Evolutionary conservation across 139 green algal genomes (phyloP).

Genomic region (Closterium sp.): DNA sequence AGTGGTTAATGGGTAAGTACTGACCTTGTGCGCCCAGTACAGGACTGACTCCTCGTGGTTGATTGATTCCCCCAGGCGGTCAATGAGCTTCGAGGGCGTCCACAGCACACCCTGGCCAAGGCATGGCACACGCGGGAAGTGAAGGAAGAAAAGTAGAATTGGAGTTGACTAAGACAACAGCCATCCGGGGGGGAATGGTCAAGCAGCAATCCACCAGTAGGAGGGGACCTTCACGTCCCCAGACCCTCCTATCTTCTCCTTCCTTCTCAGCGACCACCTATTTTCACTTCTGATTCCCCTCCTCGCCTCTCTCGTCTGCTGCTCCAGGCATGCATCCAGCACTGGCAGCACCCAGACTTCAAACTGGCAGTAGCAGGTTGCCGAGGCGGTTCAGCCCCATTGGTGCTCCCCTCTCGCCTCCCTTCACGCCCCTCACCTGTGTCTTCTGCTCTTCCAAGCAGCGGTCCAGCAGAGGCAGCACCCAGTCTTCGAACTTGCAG

Average conservation of each 20-base stretch:
- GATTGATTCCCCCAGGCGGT: slow-evolving; percentile 83
- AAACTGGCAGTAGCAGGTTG: slow-evolving; percentile 99
- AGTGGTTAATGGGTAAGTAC: not conserved
- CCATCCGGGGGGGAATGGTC: no score
- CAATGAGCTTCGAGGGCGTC: slow-evolving; percentile 89
- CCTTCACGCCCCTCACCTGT: slow-evolving; percentile 47
- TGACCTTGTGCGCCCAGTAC: slow-evolving; percentile 80
- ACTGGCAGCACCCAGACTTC: slow-evolving; percentile 98
- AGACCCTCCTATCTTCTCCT: not conserved
- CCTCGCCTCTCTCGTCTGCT: no score
- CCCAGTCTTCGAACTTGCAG: slow-evolving; percentile 98
- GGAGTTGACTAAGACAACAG: no score
- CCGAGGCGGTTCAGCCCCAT: slow-evolving; percentile 96
- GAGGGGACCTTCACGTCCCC: not conserved
- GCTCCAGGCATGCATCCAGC: not conserved
- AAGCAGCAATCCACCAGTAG: no score
- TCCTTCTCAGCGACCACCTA: no score
- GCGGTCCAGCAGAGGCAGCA: slow-evolving; percentile 92
- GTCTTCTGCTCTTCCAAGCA: slow-evolving; percentile 86
- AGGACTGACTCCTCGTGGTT: slow-evolving; percentile 81
- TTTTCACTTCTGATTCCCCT: no score
- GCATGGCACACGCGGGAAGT: no score
- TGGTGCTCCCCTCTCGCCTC: no score
- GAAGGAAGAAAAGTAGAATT: no score
- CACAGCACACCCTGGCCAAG: slow-evolving; percentile 68